phyloP scores from a whole-genome alignment of 495 filamentous ascomycete species.

The Hypoxylon rickii region DNA sequence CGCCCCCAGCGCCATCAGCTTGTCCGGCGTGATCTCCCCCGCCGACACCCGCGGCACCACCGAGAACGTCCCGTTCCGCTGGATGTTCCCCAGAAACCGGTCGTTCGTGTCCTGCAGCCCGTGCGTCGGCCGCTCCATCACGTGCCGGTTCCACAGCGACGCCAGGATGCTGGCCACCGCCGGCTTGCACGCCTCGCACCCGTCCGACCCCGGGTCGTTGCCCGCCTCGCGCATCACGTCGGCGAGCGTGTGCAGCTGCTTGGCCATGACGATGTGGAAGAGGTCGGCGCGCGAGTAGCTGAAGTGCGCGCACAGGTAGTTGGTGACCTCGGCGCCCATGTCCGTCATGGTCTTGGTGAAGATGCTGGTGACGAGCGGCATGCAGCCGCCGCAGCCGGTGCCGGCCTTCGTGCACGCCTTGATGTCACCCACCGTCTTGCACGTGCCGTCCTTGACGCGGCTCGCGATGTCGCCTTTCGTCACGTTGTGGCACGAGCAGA shows the following conservation, averaged over 20 bases:
- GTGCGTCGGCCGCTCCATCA: constrained; percentile 75
- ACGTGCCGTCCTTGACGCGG: constrained; percentile 77
- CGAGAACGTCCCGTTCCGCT: constrained; percentile 90
- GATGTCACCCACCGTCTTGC: constrained; percentile 83
- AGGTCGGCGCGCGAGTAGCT: constrained; percentile 85
- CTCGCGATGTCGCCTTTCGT: constrained; percentile 81
- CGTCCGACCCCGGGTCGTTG: constrained; percentile 72
- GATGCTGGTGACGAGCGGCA: constrained; percentile 89
- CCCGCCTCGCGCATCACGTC: constrained; percentile 86
- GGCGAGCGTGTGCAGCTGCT: constrained; percentile 72
- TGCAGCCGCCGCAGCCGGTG: constrained; percentile 91
- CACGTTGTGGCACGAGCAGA: constrained; percentile 97
- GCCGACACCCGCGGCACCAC: constrained; percentile 85
- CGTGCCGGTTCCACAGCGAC: constrained; percentile 81
- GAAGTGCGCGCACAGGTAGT: constrained; percentile 87
- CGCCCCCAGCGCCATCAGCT: constrained; percentile 83
- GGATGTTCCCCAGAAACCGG: constrained; percentile 89
- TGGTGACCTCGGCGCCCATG: constrained; percentile 90
- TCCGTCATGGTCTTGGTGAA: constrained; percentile 91
- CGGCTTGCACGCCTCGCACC: constrained; percentile 93
- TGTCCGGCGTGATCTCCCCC: constrained; percentile 91
- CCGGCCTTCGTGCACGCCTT: constrained; percentile 96
- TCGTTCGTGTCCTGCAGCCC: constrained; percentile 96
- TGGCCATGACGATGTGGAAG: constrained; percentile 87
- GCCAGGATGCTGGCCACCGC: constrained; percentile 83